A percentile compares a stretch with the other conserved stretches of the same genome.
phyloP scores from a whole-genome alignment of 345 rosid species.

The Aethionema arabicum region DNA sequence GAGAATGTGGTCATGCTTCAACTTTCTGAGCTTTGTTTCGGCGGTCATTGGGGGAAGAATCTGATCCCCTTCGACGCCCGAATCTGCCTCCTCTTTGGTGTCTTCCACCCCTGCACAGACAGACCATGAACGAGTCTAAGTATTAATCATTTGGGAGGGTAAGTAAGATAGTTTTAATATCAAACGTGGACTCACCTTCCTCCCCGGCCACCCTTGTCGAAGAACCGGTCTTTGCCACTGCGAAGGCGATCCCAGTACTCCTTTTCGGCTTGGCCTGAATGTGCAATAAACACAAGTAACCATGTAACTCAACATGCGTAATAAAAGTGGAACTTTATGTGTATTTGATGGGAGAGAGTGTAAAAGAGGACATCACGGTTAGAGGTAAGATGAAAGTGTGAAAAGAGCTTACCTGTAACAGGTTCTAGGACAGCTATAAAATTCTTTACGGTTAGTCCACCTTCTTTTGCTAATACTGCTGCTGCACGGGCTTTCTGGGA shows the following conservation, averaged over 20 bases:
- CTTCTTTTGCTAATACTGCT: constrained; percentile 83
- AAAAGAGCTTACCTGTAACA: constrained; percentile 58
- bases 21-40: constrained; percentile 65
- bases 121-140: neutral
- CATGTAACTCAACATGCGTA: neutral
- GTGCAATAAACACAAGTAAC: neutral
- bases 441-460: constrained; percentile 76
- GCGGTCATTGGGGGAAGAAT: constrained; percentile 52
- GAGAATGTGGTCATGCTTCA: constrained; percentile 25
- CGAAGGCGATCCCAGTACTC: constrained; percentile 78
- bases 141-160: neutral
- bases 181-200: constrained; percentile 58
- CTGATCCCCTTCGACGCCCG: constrained; percentile 49
- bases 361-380: neutral
- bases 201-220: constrained; percentile 60
- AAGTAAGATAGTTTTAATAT: neutral
- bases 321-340: neutral
- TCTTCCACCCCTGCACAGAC: constrained; percentile 67
- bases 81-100: constrained; percentile 65
- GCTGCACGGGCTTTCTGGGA: constrained; percentile 96
- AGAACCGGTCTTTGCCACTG: constrained; percentile 51
- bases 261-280: constrained; percentile 75
- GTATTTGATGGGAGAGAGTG: neutral
- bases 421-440: constrained; percentile 76
- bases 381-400: constrained; percentile 3